Percentiles rank a stretch among this genome's conserved stretches.
Evolutionary conservation across 768 basidiomycete species (phyloP).

Genomic region (Clathrus columnatus): DNA sequence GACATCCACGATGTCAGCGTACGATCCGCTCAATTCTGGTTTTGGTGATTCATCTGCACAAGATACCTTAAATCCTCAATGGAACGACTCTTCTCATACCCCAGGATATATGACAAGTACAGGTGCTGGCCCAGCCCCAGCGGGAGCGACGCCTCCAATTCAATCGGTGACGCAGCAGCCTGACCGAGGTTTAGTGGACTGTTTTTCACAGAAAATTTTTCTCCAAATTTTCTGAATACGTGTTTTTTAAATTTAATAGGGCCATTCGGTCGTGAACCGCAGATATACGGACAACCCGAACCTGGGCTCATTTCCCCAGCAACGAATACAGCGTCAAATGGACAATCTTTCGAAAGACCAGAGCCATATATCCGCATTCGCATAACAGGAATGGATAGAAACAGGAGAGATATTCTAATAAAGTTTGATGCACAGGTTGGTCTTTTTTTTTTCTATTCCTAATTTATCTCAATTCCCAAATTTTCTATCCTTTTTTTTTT

Average conservation of each 20-base stretch:
- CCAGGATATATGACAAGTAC: slow-evolving; percentile 66
- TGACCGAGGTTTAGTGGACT: neutral
- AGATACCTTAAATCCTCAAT: slow-evolving; percentile 38
- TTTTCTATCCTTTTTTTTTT: slow-evolving; percentile 4
- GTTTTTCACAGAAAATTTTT: too few species aligned
- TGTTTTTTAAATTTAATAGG: slow-evolving; percentile 38
- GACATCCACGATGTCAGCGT: slow-evolving; percentile 48
- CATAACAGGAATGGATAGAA: slow-evolving; percentile 87
- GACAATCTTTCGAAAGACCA: slow-evolving; percentile 59
- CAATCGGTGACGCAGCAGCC: slow-evolving; percentile 2
- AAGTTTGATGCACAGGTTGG: slow-evolving; percentile 91
- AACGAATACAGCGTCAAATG: slow-evolving; percentile 56
- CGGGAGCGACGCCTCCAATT: slow-evolving; percentile 31
- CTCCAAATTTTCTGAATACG: slow-evolving; percentile 30
- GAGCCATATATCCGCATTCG: slow-evolving; percentile 85
- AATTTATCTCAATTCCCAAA: neutral
- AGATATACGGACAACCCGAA: slow-evolving; percentile 82
- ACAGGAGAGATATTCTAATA: slow-evolving; percentile 88
- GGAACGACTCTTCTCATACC: slow-evolving; percentile 75
- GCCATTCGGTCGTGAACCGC: slow-evolving; percentile 69
- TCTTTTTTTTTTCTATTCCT: slow-evolving; percentile 6
- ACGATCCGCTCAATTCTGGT: slow-evolving; percentile 60
- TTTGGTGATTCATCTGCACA: slow-evolving; percentile 46
- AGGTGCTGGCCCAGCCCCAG: slow-evolving; percentile 52
- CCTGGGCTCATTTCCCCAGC: slow-evolving; percentile 75